These are phyloP conservation scores for Colletotrichum higginsianum DNA, from an alignment of 2,329 filamentous ascomycete genomes.

Conservation along the genomic window DNA sequence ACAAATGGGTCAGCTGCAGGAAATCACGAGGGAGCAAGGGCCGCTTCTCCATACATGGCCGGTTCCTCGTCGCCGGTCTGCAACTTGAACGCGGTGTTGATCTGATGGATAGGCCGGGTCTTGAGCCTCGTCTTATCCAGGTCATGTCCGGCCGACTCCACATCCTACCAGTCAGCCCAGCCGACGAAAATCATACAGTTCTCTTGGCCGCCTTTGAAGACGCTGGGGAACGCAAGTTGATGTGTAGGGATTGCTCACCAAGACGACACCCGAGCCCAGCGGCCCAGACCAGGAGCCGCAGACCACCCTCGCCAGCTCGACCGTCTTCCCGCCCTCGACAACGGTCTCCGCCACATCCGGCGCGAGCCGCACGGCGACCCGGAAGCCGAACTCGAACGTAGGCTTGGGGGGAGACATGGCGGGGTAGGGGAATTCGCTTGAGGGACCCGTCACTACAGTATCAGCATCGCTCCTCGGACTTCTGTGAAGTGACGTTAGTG, in stretches of 20 bases:
- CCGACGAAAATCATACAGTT: neutral
- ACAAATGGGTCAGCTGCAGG: neutral
- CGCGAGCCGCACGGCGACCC: constrained; percentile 56
- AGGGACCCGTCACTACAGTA: neutral
- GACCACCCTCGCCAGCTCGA: constrained; percentile 64
- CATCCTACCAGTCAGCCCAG: constrained; percentile 35
- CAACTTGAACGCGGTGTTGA: constrained; percentile 59
- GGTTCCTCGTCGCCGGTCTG: constrained; percentile 62
- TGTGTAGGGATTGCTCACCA: constrained; percentile 51
- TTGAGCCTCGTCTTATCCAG: neutral
- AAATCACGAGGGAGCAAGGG: neutral
- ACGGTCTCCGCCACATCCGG: neutral
- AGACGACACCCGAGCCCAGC: constrained; percentile 63
- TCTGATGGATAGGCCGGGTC: too few relatives aligned
- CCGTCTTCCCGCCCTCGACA: constrained; percentile 25
- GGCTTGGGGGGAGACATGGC: constrained; percentile 60
- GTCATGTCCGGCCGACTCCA: constrained; percentile 6
- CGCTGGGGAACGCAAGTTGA: too few relatives aligned
- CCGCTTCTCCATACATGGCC: constrained; percentile 46
- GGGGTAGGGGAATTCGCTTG: constrained; percentile 52
- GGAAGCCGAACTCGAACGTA: constrained; percentile 63
- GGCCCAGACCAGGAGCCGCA: constrained; percentile 63
- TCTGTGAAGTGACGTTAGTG: neutral
- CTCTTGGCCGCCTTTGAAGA: too few relatives aligned
- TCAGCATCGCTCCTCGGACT: neutral